Base-by-base conservation (phyloP, 2,329 filamentous ascomycete species). In the Aspergillus pseudonomiae region DNA sequence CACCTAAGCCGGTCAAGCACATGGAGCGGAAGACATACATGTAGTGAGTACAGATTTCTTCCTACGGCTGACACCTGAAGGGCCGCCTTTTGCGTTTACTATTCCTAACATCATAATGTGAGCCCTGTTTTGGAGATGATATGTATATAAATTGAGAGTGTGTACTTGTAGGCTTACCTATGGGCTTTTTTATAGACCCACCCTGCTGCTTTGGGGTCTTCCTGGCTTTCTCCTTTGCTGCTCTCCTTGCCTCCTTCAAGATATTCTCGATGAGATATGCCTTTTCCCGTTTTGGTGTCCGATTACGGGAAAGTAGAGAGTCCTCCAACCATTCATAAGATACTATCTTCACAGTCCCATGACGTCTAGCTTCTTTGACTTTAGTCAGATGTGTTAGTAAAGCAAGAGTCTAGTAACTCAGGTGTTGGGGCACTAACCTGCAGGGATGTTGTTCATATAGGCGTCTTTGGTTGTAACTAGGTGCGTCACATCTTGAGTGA, bases 401-500 rank as follows among this genome's bases (percentile, higher is more conserved):
- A 16, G 1, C 5, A 10, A 16, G 11, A 34, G 19, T 30, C 28
- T 21, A 43, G 7, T 4, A 28, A 32, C 6, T 6, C 10, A 2
- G 9, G 16, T 24, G n/a, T 28, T 2, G 2, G 2, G 10, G 19
- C 43, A 21, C 24, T 36, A 65, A 80, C 82, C 75, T 68, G 78
- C 74, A 56, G 82, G 75, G 63, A 75, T 74, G 1, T 81, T 71
- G 7, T 81, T 76, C 65, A 84, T 83, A 75, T 87, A 93, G 19
- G 89, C 85, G 39, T 87, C 83, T 57, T 84, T 80, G 0, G 86
- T 87, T 60, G 88, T 86, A 26, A 97, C 83, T 0, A 97, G 79
- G 76, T 96, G 93, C 0, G 93, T 96, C 11, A 90, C 86, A 0
- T 80, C 70, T 0, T 81, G 74, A 30, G 81, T 81, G 21, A 92